Evolutionary conservation across 2,329 filamentous ascomycete species (phyloP).

Genomic region (Colletotrichum liriopes): DNA sequence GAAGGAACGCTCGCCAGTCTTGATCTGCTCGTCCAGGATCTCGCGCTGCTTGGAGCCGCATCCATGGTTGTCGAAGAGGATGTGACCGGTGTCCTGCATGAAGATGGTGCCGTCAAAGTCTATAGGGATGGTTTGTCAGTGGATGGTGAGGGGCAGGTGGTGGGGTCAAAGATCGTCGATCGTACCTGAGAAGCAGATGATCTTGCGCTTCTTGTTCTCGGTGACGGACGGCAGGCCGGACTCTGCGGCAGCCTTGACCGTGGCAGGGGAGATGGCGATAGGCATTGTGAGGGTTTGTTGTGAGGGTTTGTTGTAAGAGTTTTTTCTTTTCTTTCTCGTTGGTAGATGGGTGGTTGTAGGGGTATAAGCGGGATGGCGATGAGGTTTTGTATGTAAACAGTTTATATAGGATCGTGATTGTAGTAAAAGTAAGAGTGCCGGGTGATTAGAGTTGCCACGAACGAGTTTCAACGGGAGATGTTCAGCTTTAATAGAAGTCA

Average conservation of each 20-base stretch:
- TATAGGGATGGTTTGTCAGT: slow-evolving; percentile 50
- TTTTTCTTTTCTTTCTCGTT: not conserved
- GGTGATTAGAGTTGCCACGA: slow-evolving; percentile 26
- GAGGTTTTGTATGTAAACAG: no score
- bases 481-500: slow-evolving; percentile 41
- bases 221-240: slow-evolving; percentile 30
- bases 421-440: not conserved
- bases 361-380: not conserved
- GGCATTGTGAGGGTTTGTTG: slow-evolving; percentile 53
- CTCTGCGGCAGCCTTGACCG: slow-evolving; percentile 49
- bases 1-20: slow-evolving; percentile 76
- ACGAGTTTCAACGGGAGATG: slow-evolving; percentile 33
- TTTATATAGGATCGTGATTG: not conserved
- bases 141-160: not conserved
- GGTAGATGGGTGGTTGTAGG: slow-evolving; percentile 15
- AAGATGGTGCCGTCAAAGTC: slow-evolving; percentile 83
- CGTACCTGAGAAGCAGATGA: slow-evolving; percentile 72
- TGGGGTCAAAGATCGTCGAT: not conserved
- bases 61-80: slow-evolving; percentile 77
- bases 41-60: slow-evolving; percentile 71
- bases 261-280: slow-evolving; percentile 54
- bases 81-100: slow-evolving; percentile 79
- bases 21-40: slow-evolving; percentile 75
- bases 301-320: no score
- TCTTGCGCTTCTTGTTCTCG: slow-evolving; percentile 66